phyloP scores from a whole-genome alignment of 2,329 filamentous ascomycete species.

The Pseudogymnoascus sp. region DNA sequence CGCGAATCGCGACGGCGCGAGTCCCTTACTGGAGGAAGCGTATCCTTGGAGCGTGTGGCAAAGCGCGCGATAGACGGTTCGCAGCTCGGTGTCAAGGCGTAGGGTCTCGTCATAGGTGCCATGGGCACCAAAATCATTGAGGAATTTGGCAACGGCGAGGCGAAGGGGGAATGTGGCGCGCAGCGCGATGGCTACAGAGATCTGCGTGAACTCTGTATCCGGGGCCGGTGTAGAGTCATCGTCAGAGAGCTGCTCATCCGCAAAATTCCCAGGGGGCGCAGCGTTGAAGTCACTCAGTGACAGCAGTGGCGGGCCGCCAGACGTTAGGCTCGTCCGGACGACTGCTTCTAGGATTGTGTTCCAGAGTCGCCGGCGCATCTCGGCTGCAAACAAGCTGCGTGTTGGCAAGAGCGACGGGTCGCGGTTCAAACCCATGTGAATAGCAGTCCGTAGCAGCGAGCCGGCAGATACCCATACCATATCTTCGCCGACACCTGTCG shows the following conservation, averaged over 20 bases:
- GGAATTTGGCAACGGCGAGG: slow-evolving; percentile 34
- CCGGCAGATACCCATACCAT: slow-evolving; percentile 42
- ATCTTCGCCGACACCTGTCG: slow-evolving; percentile 35
- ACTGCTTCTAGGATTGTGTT: slow-evolving; percentile 43
- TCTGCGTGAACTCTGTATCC: slow-evolving; percentile 33
- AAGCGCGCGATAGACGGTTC: slow-evolving; percentile 36
- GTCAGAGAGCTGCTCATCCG: slow-evolving; percentile 40
- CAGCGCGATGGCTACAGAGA: slow-evolving; percentile 35
- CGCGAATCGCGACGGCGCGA: slow-evolving; percentile 32
- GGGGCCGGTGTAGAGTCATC: slow-evolving; percentile 29
- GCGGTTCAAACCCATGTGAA: slow-evolving; percentile 44
- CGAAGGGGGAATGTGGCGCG: slow-evolving; percentile 37
- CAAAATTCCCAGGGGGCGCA: slow-evolving; percentile 39
- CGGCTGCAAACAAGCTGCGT: slow-evolving; percentile 30
- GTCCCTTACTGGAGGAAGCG: slow-evolving; percentile 10
- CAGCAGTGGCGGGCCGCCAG: slow-evolving; percentile 40
- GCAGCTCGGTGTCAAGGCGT: slow-evolving; percentile 36
- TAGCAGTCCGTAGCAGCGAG: slow-evolving; percentile 36
- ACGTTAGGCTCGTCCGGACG: slow-evolving; percentile 38
- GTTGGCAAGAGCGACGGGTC: slow-evolving; percentile 37
- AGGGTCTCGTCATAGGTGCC: slow-evolving; percentile 39
- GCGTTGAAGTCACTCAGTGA: slow-evolving; percentile 41
- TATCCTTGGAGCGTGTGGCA: slow-evolving; percentile 27
- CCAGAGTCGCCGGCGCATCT: slow-evolving; percentile 46
- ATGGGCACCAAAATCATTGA: slow-evolving; percentile 35